Evolutionary conservation across 371 early-diverging fungal genomes (phyloP).

Genomic region (Lichtheimia hyalospora): DNA sequence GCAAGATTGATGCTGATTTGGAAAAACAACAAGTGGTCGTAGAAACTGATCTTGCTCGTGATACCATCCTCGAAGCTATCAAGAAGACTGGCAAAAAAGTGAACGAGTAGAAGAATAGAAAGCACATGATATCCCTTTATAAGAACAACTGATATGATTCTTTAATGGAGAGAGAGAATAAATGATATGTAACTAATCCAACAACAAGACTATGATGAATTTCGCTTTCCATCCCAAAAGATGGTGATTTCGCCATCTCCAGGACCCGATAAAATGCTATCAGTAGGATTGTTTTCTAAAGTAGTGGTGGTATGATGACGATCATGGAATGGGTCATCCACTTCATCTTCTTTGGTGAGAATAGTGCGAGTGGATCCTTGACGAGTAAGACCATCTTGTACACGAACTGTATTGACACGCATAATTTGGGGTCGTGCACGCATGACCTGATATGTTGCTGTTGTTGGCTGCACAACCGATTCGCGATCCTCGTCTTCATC

Average conservation of each 20-base stretch:
- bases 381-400: conserved; percentile 24
- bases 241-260: conserved; percentile 56
- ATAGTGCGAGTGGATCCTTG: conserved; percentile 33
- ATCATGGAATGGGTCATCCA: conserved; percentile 42
- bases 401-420: conserved; percentile 45
- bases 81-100: conserved; percentile 70
- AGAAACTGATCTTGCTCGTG: conserved; percentile 41
- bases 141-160: neutral
- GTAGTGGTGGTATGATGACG: conserved; percentile 18
- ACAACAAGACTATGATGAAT: neutral
- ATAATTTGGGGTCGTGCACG: conserved; percentile 47
- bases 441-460: conserved; percentile 39
- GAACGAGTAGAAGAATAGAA: conserved; percentile 24
- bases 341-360: conserved; percentile 14
- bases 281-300: conserved; percentile 16
- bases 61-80: conserved; percentile 67
- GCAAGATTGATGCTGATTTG: conserved; percentile 62
- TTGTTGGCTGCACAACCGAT: conserved; percentile 15
- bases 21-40: conserved; percentile 75
- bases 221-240: conserved; percentile 37
- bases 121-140: neutral
- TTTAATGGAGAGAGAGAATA: neutral
- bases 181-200: neutral
- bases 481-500: conserved; percentile 21
- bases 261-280: conserved; percentile 36